phyloP scores from a whole-genome alignment of 352 stramenopile species.

The Globisporangium heterothallicum region DNA sequence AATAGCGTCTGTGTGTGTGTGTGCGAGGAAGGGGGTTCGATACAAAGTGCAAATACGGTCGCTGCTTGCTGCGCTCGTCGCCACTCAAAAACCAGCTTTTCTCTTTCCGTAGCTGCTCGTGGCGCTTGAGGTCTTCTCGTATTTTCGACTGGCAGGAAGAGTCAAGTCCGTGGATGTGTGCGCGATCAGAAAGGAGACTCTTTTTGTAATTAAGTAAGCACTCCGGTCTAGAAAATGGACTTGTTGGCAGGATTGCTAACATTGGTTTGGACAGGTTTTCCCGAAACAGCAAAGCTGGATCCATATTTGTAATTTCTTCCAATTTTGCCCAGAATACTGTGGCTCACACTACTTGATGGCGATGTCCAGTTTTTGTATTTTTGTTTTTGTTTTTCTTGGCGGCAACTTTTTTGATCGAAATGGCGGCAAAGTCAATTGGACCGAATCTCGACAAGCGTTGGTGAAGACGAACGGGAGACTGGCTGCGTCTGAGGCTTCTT shows the following conservation, averaged over 20 bases:
- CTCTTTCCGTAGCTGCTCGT: constrained; percentile 1
- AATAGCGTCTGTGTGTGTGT: neutral
- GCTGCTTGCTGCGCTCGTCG: constrained; percentile 4
- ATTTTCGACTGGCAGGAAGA: constrained; percentile 10
- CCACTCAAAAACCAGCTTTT: constrained; percentile 5
- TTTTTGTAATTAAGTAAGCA: neutral
- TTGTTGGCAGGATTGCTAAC: too few relatives aligned
- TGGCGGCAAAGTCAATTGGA: neutral
- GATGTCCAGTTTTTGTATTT: neutral
- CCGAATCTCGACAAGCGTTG: neutral
- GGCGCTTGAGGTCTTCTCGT: constrained; percentile 8
- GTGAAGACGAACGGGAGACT: too few relatives aligned
- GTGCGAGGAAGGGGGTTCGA: too few relatives aligned
- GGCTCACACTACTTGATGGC: neutral
- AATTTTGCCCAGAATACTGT: neutral
- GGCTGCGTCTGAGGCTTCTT: too few relatives aligned
- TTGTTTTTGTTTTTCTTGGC: neutral
- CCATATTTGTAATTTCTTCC: neutral
- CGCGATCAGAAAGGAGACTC: neutral
- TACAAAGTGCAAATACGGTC: neutral
- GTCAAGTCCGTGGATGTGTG: neutral
- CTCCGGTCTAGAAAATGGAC: too few relatives aligned
- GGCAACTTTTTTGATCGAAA: neutral
- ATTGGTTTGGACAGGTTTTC: too few relatives aligned
- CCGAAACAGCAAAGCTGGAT: too few relatives aligned